Evolutionary conservation across 371 early-diverging fungal genomes (phyloP), one percentile per base, ranked within the genome.

Genomic region (Catenaria anguillulae): DNA sequence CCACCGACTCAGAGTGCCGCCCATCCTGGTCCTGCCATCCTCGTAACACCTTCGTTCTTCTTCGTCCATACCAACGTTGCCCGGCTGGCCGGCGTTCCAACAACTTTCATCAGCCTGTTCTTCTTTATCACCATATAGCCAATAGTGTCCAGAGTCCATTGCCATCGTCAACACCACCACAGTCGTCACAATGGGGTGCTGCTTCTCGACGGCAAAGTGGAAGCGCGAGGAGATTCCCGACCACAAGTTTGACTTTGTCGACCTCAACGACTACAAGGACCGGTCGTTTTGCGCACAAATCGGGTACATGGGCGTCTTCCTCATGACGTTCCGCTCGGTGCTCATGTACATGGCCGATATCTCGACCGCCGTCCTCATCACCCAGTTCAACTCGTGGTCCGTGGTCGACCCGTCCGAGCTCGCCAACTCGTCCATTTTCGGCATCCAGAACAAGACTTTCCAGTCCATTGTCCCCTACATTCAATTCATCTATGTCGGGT

Each of bases 161-260:
- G n/a, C n/a, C n/a, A n/a, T n/a, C n/a, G n/a, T n/a, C n/a, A n/a
- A n/a, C n/a, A n/a, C n/a, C n/a, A n/a, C n/a, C n/a, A n/a, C n/a
- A n/a, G n/a, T n/a, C n/a, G n/a, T n/a, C n/a, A n/a, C n/a, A 40
- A 58, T 58, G 58, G 58, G 58, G 17, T 33, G 58, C 31, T 21
- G 6, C 1, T 58, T n/a, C 58, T 58, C 58, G 17, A 58, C 58
- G 24, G 77, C 78, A 13, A 71, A 76, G 48, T 89, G 89, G 89
- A 85, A 89, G 71, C 79, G 85, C 52, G 89, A 89, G 67, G 74
- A 80, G 55, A 79, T 87, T 46, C 73, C 76, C 64, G 90, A 89
- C 73, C 89, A 92, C 77, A 88, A 88, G 71, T 90, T 89, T 66
- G 90, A 89, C 71, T 88, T 81, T 69, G 77, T 92, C 63, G 86